phyloP scores from a whole-genome alignment of 73 alveolate genomes.

The Paramecium sonneborni region DNA sequence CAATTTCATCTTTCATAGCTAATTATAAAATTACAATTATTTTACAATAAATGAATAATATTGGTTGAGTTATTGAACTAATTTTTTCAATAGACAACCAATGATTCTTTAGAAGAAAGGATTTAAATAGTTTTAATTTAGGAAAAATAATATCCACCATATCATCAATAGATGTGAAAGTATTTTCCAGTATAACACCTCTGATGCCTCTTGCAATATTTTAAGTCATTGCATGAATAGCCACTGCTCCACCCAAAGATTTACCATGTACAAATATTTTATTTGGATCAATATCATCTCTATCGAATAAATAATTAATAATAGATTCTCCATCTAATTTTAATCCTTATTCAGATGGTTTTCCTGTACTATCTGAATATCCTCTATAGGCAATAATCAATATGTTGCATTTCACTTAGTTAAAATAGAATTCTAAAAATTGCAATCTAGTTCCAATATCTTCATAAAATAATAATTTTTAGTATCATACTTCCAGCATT shows the following conservation, averaged over 20 bases:
- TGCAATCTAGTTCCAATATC: constrained; percentile 92
- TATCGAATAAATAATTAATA: constrained; percentile 72
- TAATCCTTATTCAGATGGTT: constrained; percentile 94
- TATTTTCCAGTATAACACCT: constrained; percentile 95
- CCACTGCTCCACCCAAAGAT: constrained; percentile 98
- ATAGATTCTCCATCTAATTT: constrained; percentile 90
- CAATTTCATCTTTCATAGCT: constrained; percentile 89
- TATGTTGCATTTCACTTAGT: constrained; percentile 78
- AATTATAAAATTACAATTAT: constrained; percentile 75
- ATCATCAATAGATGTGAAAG: constrained; percentile 90
- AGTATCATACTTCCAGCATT: constrained; percentile 96
- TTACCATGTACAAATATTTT: constrained; percentile 89
- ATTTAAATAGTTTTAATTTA: constrained; percentile 72
- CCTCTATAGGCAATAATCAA: constrained; percentile 97
- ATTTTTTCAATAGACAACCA: constrained; percentile 89
- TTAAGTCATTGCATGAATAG: constrained; percentile 67
- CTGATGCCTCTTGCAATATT: constrained; percentile 59
- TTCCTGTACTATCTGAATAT: constrained; percentile 93
- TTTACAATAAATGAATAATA: constrained; percentile 73
- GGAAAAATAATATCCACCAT: constrained; percentile 92
- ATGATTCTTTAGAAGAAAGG: constrained; percentile 76
- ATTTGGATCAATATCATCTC: constrained; percentile 77
- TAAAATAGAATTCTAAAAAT: constrained; percentile 72
- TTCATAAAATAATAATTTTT: background rate
- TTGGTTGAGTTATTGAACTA: constrained; percentile 55